Evolutionary conservation across 805 yeast genomes (phyloP).

Genomic region (Tetrapisispora pingtungensis): DNA sequence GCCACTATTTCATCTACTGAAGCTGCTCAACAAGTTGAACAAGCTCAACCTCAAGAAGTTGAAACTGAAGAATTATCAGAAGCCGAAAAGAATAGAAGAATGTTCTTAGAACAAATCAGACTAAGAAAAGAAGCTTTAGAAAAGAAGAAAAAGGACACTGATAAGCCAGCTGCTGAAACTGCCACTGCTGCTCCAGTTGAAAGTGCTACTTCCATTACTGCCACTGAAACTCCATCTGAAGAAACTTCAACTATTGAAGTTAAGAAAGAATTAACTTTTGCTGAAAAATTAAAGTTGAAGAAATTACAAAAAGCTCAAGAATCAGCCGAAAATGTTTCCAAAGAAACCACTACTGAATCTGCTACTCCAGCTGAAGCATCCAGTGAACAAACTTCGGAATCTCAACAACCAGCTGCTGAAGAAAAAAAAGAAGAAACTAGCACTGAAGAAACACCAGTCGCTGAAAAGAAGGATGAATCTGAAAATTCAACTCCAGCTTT

Average conservation of each 20-base stretch:
- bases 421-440: constrained; percentile 6
- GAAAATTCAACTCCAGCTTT: constrained; percentile 15
- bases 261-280: constrained; percentile 14
- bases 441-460: not conserved
- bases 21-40: not conserved
- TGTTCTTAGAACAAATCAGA: constrained; percentile 27
- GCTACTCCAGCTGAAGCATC: constrained; percentile 7
- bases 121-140: constrained; percentile 25
- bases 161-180: constrained; percentile 4
- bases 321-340: constrained; percentile 10
- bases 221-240: not conserved
- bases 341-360: not conserved
- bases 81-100: constrained; percentile 24
- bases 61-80: constrained; percentile 10
- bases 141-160: constrained; percentile 14
- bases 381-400: constrained; percentile 16
- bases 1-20: not conserved
- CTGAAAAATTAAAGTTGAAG: constrained; percentile 20
- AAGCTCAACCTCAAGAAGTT: constrained; percentile 1
- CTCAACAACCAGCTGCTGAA: constrained; percentile 7
- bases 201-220: constrained; percentile 2
- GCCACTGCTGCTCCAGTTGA: constrained; percentile 3
- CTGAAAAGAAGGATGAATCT: constrained; percentile 15
- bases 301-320: constrained; percentile 10
- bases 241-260: constrained; percentile 4